Base-by-base conservation (phyloP, 2,329 filamentous ascomycete species). In the Cordyceps sp. region DNA sequence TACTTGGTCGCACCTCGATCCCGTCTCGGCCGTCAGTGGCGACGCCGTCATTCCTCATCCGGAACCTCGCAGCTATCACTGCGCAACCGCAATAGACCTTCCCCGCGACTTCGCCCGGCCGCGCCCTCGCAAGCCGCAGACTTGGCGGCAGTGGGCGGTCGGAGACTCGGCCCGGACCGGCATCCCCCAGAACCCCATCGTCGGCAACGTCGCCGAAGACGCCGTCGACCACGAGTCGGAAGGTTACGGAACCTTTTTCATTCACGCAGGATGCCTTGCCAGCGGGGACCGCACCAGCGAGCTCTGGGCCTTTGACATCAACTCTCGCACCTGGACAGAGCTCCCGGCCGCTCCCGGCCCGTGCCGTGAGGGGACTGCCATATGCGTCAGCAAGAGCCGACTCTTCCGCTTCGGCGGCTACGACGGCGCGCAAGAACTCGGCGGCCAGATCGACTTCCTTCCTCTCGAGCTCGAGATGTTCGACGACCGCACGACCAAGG, bases 391-490 rank as follows among this genome's bases (percentile, higher is more conserved):
- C 28, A 64, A 67, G 33, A 70, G 69, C 17, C 67, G 72, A 17
- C 51, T 93, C 6, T 92, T 78, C 54, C 68, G 83, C 19, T 86
- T 84, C 58, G 81, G 83, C 38, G 84, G 84, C 0, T 88, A 77
- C 43, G 79, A 88, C 49, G 82, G 79, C 1, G 58, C 64, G 28
- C 57, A 47, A 0, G 78, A 86, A 45, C 60, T 81, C 30, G 82
- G 82, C 13, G 82, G 79, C 0, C 63, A 66, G 36, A 46, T 93
- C 10, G 82, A 92, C 45, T 66, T 78, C 36, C 47, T 78, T 14
- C 61, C 67, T 33, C 59, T 78, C 9, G 62, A 55, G 14, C 53
- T 74, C n/a, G 66, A 69, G 42, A 58, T 57, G 19, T 69, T 70
- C 42, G 58, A 67, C 38, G 68, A 71, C 44, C 54, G 53, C 37